These are phyloP conservation scores for Syzygium jambos DNA, from an alignment of 345 rosid species.

Conservation along the genomic window DNA sequence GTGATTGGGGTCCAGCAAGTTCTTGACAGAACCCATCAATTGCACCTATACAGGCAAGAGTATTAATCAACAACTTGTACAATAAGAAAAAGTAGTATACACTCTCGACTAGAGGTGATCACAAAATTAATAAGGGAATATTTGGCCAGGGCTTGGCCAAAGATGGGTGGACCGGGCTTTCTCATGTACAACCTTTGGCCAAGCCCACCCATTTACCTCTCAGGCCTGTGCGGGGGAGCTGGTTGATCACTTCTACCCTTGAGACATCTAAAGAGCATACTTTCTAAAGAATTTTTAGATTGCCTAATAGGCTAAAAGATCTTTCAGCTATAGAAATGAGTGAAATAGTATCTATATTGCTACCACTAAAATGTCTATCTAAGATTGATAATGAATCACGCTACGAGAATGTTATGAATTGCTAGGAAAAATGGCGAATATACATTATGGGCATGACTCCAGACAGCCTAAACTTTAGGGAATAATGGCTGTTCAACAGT, in stretches of 20 bases:
- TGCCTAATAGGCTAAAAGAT: not conserved
- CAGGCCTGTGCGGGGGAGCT: not conserved
- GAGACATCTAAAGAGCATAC: not conserved
- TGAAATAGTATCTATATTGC: not conserved
- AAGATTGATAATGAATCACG: not conserved
- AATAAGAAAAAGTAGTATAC: not conserved
- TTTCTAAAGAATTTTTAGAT: not conserved
- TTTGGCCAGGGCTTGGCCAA: not conserved
- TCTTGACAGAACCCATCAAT: constrained; percentile 74
- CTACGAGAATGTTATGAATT: not conserved
- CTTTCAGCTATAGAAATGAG: not conserved
- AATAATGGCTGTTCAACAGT: not conserved
- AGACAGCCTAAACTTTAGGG: not conserved
- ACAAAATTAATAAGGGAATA: not conserved
- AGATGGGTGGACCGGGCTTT: not conserved
- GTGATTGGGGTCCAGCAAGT: constrained; percentile 68
- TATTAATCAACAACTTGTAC: not conserved
- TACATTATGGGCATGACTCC: not conserved
- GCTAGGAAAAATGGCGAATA: not conserved
- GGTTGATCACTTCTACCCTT: not conserved
- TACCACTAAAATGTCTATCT: not conserved
- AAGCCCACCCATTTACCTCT: not conserved
- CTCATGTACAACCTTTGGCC: not conserved
- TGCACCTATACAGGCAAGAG: constrained; percentile 9
- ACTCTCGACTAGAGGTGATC: not conserved